Evolutionary conservation across 2,329 filamentous ascomycete species (phyloP).

Genomic region (Neurospora crassa): DNA sequence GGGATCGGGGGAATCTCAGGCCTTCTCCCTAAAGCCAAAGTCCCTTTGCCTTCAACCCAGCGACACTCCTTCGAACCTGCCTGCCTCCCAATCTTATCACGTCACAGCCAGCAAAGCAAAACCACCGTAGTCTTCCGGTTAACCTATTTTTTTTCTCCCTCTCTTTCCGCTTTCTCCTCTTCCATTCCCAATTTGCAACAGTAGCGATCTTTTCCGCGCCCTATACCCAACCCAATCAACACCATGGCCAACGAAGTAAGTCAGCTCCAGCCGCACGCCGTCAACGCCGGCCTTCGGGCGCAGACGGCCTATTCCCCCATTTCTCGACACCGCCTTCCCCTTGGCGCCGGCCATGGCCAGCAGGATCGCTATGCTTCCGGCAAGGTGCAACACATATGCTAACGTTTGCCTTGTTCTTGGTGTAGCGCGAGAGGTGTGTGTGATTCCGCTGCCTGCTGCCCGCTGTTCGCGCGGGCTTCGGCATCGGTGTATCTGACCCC

Average conservation of each 20-base stretch:
- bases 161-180: constrained; percentile 3
- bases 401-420: constrained; percentile 9
- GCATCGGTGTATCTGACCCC: constrained; percentile 1
- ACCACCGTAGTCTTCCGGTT: constrained; percentile 3
- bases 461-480: neutral
- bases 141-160: constrained; percentile 1
- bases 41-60: constrained; percentile 17
- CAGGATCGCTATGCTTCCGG: neutral
- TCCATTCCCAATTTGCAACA: constrained; percentile 4
- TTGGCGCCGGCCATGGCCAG: neutral
- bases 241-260: constrained; percentile 25
- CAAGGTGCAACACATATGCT: constrained; percentile 11
- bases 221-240: constrained; percentile 7
- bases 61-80: constrained; percentile 10
- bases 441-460: constrained; percentile 1
- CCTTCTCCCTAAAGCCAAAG: constrained; percentile 11
- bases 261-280: constrained; percentile 4
- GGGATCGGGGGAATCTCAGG: constrained; percentile 15
- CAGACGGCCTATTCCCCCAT: neutral
- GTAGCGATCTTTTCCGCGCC: constrained; percentile 6
- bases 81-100: constrained; percentile 10
- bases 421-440: constrained; percentile 24
- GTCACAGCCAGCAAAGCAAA: constrained; percentile 13
- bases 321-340: neutral
- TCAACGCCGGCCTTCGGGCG: neutral